A percentile compares a stretch with the other conserved stretches of the same genome.
Evolutionary conservation across 108 stramenopile genomes (phyloP).

Genomic region (Nitzschia sp.): DNA sequence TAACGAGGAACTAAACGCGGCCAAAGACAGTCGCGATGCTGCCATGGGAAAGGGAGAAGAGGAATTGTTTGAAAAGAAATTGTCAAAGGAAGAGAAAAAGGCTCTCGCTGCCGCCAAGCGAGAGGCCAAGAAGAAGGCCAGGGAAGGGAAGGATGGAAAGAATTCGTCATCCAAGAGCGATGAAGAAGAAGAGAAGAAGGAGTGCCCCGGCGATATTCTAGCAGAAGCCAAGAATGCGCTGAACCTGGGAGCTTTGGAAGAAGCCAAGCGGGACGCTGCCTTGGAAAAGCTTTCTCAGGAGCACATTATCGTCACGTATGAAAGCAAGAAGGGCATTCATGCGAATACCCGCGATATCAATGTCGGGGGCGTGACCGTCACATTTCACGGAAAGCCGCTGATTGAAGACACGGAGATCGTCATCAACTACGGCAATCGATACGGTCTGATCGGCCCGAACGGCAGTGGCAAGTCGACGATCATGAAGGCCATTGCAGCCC

Average conservation of each 20-base stretch:
- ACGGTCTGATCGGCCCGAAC: constrained; percentile 86
- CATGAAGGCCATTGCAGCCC: constrained; percentile 95
- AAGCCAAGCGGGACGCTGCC: constrained; percentile 62
- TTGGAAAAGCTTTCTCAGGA: constrained; percentile 76
- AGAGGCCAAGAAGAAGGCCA: constrained; percentile 90
- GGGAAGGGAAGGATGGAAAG: constrained; percentile 32
- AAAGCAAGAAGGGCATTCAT: constrained; percentile 73
- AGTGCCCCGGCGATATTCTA: constrained; percentile 13
- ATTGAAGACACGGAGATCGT: constrained; percentile 88
- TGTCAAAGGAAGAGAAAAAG: constrained; percentile 93
- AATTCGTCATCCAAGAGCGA: constrained; percentile 22
- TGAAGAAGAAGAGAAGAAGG: constrained; percentile 53
- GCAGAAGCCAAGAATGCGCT: constrained; percentile 18
- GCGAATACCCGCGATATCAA: constrained; percentile 96
- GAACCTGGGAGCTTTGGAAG: constrained; percentile 50
- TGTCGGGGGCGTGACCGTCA: constrained; percentile 92
- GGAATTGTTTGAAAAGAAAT: constrained; percentile 90
- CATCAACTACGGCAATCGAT: constrained; percentile 94
- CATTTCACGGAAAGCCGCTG: constrained; percentile 88
- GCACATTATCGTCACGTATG: constrained; percentile 86
- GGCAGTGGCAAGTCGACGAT: constrained; percentile 88
- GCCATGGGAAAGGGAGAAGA: constrained; percentile 93
- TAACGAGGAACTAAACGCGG: constrained; percentile 51
- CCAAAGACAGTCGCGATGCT: constrained; percentile 69
- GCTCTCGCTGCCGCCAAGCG: constrained; percentile 81